phyloP scores from a whole-genome alignment of 305 asterid genomes.

The Stenogyne calaminthoides region DNA sequence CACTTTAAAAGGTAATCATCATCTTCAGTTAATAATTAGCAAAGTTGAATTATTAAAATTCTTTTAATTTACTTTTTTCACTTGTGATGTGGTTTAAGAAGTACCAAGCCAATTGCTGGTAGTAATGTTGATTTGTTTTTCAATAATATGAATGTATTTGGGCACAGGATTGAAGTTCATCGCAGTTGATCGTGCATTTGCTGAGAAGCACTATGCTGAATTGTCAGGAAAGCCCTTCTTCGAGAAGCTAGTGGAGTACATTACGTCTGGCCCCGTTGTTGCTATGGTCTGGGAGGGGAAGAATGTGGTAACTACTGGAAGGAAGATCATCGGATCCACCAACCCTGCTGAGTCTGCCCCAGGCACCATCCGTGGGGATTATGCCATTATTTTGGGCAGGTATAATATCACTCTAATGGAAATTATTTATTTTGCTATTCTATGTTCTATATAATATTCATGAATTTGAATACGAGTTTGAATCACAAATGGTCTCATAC shows the following conservation, averaged over 20 bases:
- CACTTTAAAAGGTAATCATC: constrained; percentile 62
- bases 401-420: constrained; percentile 25
- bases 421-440: too few relatives aligned
- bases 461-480: too few relatives aligned
- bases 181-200: constrained; percentile 73
- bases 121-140: background rate
- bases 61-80: background rate
- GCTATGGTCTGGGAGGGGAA: constrained; percentile 97
- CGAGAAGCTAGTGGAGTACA: constrained; percentile 74
- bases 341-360: constrained; percentile 88
- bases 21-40: background rate
- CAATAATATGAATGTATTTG: background rate
- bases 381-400: constrained; percentile 89
- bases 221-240: constrained; percentile 81
- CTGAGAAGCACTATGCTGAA: constrained; percentile 87
- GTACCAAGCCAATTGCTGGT: background rate
- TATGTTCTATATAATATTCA: too few relatives aligned
- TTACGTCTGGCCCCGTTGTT: constrained; percentile 81
- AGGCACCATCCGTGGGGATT: constrained; percentile 91
- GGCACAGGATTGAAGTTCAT: constrained; percentile 66
- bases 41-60: background rate
- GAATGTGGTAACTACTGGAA: constrained; percentile 74
- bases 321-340: constrained; percentile 89
- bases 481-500: too few relatives aligned
- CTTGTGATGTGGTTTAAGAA: background rate